Base-by-base conservation (phyloP, 768 basidiomycete species). In the Rhodotorula sphaerocarpa region DNA sequence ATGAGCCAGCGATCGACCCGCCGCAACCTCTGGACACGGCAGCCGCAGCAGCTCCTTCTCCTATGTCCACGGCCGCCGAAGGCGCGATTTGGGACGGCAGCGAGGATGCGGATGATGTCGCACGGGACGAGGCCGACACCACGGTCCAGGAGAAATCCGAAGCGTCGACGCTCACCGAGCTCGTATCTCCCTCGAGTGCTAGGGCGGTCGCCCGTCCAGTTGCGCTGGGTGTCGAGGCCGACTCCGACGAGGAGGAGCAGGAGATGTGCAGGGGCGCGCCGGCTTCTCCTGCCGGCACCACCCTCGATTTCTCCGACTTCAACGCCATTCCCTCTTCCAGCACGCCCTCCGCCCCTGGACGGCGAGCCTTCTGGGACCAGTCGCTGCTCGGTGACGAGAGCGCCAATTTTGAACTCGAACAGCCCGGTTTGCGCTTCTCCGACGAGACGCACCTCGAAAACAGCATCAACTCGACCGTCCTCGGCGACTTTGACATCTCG, bases 361-460 rank as follows among this genome's bases (percentile, higher is more conserved):
- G 36, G 7, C 41, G 23, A 6, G 25, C n/a, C 5, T 9, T n/a
- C 27, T 50, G 53, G 60, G 52, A 51, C 34, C 23, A n/a, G 39
- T 25, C 25, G 28, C 30, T 51, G 15, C 42, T 58, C 41, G 59
- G 57, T 14, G 59, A 61, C 42, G 63, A 53, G 16, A 34, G 44
- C 15, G 45, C 57, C 16, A 51, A 39, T 15, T 41, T 61, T 48
- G 63, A 65, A 50, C 53, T 65, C 52, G 67, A 65, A 45, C 56
- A 41, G 53, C 59, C 62, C 2, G 55, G 59, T 18, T 56, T 68
- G 20, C 55, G 59, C 1, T 60, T 67, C 41, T 31, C 50, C 21
- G 61, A 60, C 58, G 64, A 62, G 43, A 52, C 52, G 25, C 55
- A 62, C 43, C 50, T 48, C 16, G 61, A 61, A n/a, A 43, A 53